phyloP scores from a whole-genome alignment of 768 basidiomycete genomes.

The Gelatoporia subvermispora region DNA sequence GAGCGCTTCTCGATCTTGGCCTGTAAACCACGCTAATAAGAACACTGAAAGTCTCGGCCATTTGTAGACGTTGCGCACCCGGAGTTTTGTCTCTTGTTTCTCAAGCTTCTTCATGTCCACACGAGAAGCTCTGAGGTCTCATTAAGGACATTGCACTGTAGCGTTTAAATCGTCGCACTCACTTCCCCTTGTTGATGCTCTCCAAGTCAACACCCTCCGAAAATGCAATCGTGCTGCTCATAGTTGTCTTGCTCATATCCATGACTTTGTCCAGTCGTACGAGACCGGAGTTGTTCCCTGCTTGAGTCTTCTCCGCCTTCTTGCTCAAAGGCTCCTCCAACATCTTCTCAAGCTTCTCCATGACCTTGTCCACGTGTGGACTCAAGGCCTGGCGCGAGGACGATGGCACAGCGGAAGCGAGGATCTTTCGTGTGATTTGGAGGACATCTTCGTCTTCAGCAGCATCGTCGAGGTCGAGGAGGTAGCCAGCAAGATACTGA shows the following conservation, averaged over 20 bases:
- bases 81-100: conserved; percentile 95
- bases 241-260: conserved; percentile 78
- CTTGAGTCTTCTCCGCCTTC: conserved; percentile 46
- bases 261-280: conserved; percentile 81
- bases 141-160: not conserved
- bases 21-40: conserved; percentile 29
- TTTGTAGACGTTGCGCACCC: conserved; percentile 35
- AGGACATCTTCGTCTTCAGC: conserved; percentile 86
- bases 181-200: conserved; percentile 94
- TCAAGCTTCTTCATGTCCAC: conserved; percentile 95
- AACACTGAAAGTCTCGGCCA: not conserved
- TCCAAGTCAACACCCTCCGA: conserved; percentile 84
- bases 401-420: conserved; percentile 67
- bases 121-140: conserved; percentile 64
- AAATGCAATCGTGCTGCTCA: conserved; percentile 77
- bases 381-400: conserved; percentile 25
- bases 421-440: conserved; percentile 66
- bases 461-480: conserved; percentile 85
- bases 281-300: conserved; percentile 51
- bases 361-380: conserved; percentile 58
- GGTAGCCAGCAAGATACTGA: conserved; percentile 82
- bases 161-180: conserved; percentile 17
- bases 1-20: conserved; percentile 98
- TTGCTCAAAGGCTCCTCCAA: conserved; percentile 60
- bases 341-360: conserved; percentile 56